These are phyloP conservation scores for Ephemerocybe angulata DNA, from an alignment of 768 basidiomycete species.

Conservation along the genomic window DNA sequence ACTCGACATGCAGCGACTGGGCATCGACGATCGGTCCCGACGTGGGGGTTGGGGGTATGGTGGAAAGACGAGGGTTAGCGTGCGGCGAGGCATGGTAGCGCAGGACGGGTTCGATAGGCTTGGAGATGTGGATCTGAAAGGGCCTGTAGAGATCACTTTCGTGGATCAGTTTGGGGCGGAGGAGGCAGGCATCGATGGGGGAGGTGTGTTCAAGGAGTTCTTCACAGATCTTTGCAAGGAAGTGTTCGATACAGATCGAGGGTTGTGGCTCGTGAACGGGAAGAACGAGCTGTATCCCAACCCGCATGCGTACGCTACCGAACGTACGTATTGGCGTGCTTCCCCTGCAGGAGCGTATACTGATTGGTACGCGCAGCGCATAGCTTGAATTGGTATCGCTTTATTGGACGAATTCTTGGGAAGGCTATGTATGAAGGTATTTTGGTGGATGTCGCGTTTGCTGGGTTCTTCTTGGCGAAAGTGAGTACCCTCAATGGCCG, in stretches of 20 bases:
- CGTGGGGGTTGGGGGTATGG: not conserved
- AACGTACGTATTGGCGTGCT: too few species aligned
- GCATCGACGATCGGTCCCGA: constrained; percentile 9
- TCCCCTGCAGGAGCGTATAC: too few species aligned
- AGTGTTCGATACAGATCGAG: constrained; percentile 91
- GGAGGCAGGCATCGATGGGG: constrained; percentile 95
- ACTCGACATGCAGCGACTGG: constrained; percentile 17
- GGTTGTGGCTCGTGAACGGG: constrained; percentile 87
- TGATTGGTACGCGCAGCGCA: too few species aligned
- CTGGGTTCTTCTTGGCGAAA: constrained; percentile 91
- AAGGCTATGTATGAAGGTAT: constrained; percentile 98
- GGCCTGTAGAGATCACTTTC: constrained; percentile 85
- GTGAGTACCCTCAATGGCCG: constrained; percentile 34
- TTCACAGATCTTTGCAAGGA: constrained; percentile 90
- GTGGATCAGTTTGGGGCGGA: constrained; percentile 83
- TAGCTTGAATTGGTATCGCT: constrained; percentile 87
- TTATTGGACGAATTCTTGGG: constrained; percentile 90
- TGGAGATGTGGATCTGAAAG: constrained; percentile 72
- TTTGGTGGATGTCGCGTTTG: constrained; percentile 90
- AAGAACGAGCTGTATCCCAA: constrained; percentile 96
- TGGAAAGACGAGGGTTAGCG: constrained; percentile 40
- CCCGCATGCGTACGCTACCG: constrained; percentile 86
- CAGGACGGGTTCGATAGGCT: constrained; percentile 91
- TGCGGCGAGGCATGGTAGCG: constrained; percentile 75
- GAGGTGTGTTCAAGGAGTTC: constrained; percentile 98